Base-by-base conservation (phyloP, 495 filamentous ascomycete genomes). In the Trypethelium eluteriae region DNA sequence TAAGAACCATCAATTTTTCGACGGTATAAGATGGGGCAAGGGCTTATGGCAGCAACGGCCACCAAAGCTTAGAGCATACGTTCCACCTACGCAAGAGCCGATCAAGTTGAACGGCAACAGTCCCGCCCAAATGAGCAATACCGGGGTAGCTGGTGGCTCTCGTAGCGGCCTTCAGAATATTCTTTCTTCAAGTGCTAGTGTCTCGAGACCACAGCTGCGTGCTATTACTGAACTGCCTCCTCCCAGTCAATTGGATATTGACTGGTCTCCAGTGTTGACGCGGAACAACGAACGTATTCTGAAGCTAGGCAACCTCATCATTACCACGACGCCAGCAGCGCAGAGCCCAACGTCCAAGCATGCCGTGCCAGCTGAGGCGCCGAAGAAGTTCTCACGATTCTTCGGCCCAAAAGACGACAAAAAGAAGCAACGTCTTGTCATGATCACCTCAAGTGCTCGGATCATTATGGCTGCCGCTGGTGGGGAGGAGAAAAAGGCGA, bases 211-310 rank as follows among this genome's bases (percentile, higher is more conserved):
- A 35, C 87, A 91, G 32, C 87, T 92, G 11, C 83, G 92, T 67
- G 85, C 97, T 49, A 94, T 98, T 66, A 98, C 95, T 2, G 95
- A 99, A 74, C 81, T 99, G 36, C 92, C 95, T 2, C 93, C 95
- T 39, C 95, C 95, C 10, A 96, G 89, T 66, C 95, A 99, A 75
- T 81, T 99, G 16, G 95, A 99, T 76, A 96, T 99, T 66, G 95
- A 98, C 77, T 99, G 95, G 95, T 97, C 93, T 2, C 95, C 95
- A 9, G 95, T 99, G 2, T 78, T 99, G 64, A 96, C 90, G 39
- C 88, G 85, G 65, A 85, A 83, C 66, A 96, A 97, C 72, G 95
- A 99, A 79, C 83, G 95, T 62, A 99, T 99, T 65, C 75, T 99
- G 67, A 96, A 96, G 74, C 81, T 99, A 35, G 95, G 95, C 2